Evolutionary conservation across 1,284 basidiomycete species (phyloP), one percentile per base, ranked within the genome.

Genomic region (Taiwanofungus camphoratus): DNA sequence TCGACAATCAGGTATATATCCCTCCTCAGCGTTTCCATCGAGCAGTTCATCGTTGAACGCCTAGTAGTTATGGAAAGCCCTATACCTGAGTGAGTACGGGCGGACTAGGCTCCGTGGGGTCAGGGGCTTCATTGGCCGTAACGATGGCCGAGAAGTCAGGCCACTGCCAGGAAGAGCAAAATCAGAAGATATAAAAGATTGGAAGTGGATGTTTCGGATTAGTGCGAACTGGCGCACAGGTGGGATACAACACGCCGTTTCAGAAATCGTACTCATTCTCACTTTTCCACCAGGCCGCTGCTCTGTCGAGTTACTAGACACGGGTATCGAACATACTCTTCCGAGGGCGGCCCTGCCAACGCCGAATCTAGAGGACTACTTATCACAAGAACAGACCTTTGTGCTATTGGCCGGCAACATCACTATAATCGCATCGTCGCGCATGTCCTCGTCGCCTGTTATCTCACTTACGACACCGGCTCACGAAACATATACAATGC

Each of bases 181-280:
- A 48, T 39, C 50, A 30, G 65, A 71, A n/a, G 59, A 66, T 32
- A 51, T 67, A 34, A 79, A 71, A 56, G 74, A 86, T 54, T 89
- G 86, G 86, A 87, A 86, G 62, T 84, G 77, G 76, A 87, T 88
- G 84, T 88, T 87, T 61, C 74, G 83, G 40, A 83, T 87, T 49
- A 87, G 82, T 55, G 76, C 76, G 6, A 88, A 89, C 52, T 89
- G 87, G 86, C 71, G 74, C 57, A 83, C 65, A 62, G 85, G 85
- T 87, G 55, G 52, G 70, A n/a, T n/a, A n/a, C n/a, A n/a, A n/a
- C n/a, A n/a, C n/a, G n/a, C n/a, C n/a, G n/a, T n/a, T n/a, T n/a
- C n/a, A n/a, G n/a, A n/a, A n/a, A n/a, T n/a, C n/a, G n/a, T n/a
- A n/a, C n/a, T n/a, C n/a, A n/a, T n/a, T n/a, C n/a, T n/a, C n/a